Evolutionary conservation across 2,329 filamentous ascomycete genomes (phyloP).

Genomic region (Curvularia spicifera): DNA sequence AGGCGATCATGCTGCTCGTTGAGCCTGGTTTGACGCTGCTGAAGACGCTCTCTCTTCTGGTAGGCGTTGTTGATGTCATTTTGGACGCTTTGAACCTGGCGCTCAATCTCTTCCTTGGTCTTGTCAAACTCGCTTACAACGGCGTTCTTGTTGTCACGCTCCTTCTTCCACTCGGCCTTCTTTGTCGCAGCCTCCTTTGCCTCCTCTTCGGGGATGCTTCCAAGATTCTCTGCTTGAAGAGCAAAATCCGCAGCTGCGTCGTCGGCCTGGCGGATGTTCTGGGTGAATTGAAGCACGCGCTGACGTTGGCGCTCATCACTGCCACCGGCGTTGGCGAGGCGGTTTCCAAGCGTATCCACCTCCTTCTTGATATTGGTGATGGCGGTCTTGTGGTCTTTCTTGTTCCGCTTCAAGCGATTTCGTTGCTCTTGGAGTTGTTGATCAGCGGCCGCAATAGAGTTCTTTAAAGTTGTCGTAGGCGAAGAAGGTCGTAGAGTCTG

Average conservation of each 20-base stretch:
- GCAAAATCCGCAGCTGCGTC: constrained; percentile 65
- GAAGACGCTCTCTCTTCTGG: constrained; percentile 75
- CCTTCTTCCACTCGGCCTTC: constrained; percentile 64
- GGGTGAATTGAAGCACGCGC: constrained; percentile 76
- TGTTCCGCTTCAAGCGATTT: constrained; percentile 70
- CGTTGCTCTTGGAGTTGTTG: constrained; percentile 73
- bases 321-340: constrained; percentile 70
- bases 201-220: constrained; percentile 69
- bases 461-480: constrained; percentile 76
- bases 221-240: constrained; percentile 68
- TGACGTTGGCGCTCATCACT: constrained; percentile 78
- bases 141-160: constrained; percentile 58
- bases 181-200: constrained; percentile 62
- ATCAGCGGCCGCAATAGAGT: constrained; percentile 75
- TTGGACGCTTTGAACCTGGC: constrained; percentile 67
- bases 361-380: constrained; percentile 73
- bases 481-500: constrained; percentile 74
- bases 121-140: constrained; percentile 65
- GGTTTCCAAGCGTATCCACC: constrained; percentile 70
- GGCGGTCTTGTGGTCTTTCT: constrained; percentile 76
- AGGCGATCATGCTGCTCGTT: constrained; percentile 75
- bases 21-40: constrained; percentile 72
- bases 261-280: constrained; percentile 73
- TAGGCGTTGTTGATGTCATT: constrained; percentile 68
- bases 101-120: constrained; percentile 67